These are phyloP conservation scores for Calamus simplicifolius DNA, from an alignment of 176 grass and related monocot species.

Conservation along the genomic window DNA sequence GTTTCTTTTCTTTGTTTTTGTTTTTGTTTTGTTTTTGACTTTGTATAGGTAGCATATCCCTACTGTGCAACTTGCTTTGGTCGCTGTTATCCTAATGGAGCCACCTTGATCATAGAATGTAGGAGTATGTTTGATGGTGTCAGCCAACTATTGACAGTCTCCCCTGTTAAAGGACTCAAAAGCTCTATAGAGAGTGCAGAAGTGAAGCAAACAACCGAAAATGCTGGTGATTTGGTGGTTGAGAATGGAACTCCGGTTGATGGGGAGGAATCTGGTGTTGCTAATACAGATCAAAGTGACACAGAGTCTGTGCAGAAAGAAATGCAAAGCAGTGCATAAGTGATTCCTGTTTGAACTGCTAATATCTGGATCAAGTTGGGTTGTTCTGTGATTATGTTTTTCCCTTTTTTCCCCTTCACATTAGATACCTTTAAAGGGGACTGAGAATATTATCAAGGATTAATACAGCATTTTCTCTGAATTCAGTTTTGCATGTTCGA, in stretches of 20 bases:
- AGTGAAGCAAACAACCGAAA: slow-evolving; percentile 38
- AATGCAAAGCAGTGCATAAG: too few species aligned
- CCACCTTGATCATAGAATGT: slow-evolving; percentile 57
- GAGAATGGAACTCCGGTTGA: slow-evolving; percentile 30
- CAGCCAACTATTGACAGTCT: slow-evolving; percentile 48
- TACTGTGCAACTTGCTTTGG: slow-evolving; percentile 78
- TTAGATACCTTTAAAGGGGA: too few species aligned
- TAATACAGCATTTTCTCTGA: too few species aligned
- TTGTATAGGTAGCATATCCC: slow-evolving; percentile 52
- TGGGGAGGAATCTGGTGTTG: slow-evolving; percentile 8
- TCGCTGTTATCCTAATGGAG: slow-evolving; percentile 84
- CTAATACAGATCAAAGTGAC: slow-evolving; percentile 8
- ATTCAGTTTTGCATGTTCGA: too few species aligned
- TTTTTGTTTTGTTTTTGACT: background rate
- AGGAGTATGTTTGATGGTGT: slow-evolving; percentile 47
- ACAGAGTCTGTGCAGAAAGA: background rate
- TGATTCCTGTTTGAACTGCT: too few species aligned
- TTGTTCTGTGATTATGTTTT: too few species aligned
- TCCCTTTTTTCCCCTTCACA: too few species aligned
- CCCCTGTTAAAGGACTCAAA: slow-evolving; percentile 30
- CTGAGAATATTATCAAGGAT: too few species aligned
- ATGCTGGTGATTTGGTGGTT: background rate
- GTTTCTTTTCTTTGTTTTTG: background rate
- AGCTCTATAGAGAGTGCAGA: slow-evolving; percentile 34
- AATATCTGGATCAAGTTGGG: too few species aligned